phyloP scores from a whole-genome alignment of 2,329 filamentous ascomycete species.

The Fusarium veterinarium region DNA sequence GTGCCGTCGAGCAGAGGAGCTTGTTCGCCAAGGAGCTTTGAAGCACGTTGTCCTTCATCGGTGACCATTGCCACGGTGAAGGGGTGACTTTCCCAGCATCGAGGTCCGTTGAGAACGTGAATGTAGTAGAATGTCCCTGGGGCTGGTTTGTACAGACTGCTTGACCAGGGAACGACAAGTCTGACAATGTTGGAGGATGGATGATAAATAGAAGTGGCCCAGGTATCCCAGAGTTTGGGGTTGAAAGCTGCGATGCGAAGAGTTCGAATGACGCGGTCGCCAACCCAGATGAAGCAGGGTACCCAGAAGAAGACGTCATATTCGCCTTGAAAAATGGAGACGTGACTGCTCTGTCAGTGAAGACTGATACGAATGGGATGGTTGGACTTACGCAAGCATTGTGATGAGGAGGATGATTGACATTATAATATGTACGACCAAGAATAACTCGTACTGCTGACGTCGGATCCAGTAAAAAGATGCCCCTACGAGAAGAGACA shows the following conservation, averaged over 20 bases:
- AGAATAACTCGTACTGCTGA: slow-evolving; percentile 64
- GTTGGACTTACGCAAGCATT: slow-evolving; percentile 60
- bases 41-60: slow-evolving; percentile 15
- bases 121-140: slow-evolving; percentile 61
- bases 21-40: slow-evolving; percentile 47
- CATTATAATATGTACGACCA: slow-evolving; percentile 63
- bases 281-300: slow-evolving; percentile 60
- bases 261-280: slow-evolving; percentile 60
- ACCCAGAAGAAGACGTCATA: slow-evolving; percentile 64
- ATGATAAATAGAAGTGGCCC: slow-evolving; percentile 51
- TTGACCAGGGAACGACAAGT: slow-evolving; percentile 52
- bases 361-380: accelerated
- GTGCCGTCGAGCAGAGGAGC: slow-evolving; percentile 47
- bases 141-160: slow-evolving; percentile 48
- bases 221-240: slow-evolving; percentile 51
- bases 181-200: slow-evolving; percentile 56
- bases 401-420: slow-evolving; percentile 61
- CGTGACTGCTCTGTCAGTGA: slow-evolving; percentile 51
- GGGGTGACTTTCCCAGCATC: slow-evolving; percentile 62
- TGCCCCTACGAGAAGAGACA: slow-evolving; percentile 58
- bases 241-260: slow-evolving; percentile 57
- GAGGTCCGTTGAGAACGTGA: slow-evolving; percentile 53
- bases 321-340: slow-evolving; percentile 63
- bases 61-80: slow-evolving; percentile 57
- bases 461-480: slow-evolving; percentile 65